Conservation (phyloP, 202 grass and related monocot genomes). For the Setaria italica region DNA sequence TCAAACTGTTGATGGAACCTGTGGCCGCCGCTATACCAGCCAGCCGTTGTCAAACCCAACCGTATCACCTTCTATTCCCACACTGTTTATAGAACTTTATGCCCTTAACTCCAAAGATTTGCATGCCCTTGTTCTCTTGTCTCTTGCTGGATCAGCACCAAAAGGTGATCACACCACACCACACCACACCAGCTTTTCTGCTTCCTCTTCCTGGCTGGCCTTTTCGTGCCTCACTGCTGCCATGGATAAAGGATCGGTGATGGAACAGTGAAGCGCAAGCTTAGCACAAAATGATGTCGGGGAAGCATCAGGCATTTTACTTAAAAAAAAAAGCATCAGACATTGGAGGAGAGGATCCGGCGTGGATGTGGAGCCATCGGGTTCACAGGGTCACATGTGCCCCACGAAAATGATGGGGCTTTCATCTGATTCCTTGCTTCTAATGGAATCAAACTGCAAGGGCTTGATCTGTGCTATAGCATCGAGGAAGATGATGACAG, state of each 20-base stretch:
- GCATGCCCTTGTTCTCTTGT: slow-evolving; percentile 38
- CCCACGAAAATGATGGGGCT: slow-evolving; percentile 3
- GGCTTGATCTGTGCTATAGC: slow-evolving; percentile 13
- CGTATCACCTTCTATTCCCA: slow-evolving; percentile 17
- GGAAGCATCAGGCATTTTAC: too few species aligned
- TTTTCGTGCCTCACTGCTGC: neutral
- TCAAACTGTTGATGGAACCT: slow-evolving; percentile 26
- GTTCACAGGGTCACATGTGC: slow-evolving; percentile 38
- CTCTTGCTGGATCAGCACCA: slow-evolving; percentile 35
- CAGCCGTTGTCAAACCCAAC: slow-evolving; percentile 35
- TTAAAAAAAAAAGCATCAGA: too few species aligned
- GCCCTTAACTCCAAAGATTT: slow-evolving; percentile 19
- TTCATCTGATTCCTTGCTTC: slow-evolving; percentile 32
- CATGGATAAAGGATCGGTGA: neutral
- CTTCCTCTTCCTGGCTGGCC: neutral
- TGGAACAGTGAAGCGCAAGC: slow-evolving; percentile 48
- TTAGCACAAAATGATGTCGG: slow-evolving; percentile 20
- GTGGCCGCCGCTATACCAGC: neutral
- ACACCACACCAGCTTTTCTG: neutral
- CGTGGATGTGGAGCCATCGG: slow-evolving; percentile 52
- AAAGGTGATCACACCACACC: neutral
- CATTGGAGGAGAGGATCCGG: neutral
- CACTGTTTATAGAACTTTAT: slow-evolving; percentile 27
- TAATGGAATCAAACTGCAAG: slow-evolving; percentile 30
- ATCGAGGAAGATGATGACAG: slow-evolving; percentile 37